Base-by-base conservation (phyloP, 192 early-diverging fungal species). In the Entophlyctis luteolus region DNA sequence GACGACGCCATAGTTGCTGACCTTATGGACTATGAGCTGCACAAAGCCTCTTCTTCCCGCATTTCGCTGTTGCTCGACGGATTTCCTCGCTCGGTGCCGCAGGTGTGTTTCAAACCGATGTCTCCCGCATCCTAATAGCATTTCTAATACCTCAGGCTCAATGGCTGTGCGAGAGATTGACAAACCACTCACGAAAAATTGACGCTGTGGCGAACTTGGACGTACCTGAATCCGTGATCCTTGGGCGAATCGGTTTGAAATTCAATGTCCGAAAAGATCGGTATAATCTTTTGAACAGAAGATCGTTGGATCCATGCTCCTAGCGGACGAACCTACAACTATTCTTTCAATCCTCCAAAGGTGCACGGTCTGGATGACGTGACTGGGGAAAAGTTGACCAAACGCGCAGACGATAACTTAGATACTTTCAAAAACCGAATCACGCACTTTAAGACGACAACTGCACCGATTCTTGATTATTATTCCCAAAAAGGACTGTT, bases 221-320 rank as follows among this genome's bases (percentile, higher is more conserved):
- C 60, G 96, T 98, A 22, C 94, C 96, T 8, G 90, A 93, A 69
- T 45, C 53, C 35, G 75, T 76, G 68, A 66, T 53, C 52, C 50
- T 98, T 56, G 79, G 91, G 63, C 84, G 96, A 8, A 94, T 98
- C 32, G n/a, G n/a, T n/a, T n/a, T n/a, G n/a, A n/a, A n/a, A n/a
- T n/a, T n/a, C n/a, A n/a, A n/a, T n/a, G n/a, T n/a, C n/a, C n/a
- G n/a, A n/a, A n/a, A n/a, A n/a, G n/a, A n/a, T n/a, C n/a, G n/a
- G n/a, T n/a, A n/a, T n/a, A n/a, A n/a, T n/a, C n/a, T n/a, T n/a
- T n/a, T n/a, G n/a, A n/a, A n/a, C n/a, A n/a, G 65, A 59, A 59
- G 93, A 93, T 80, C 88, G 96, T 32, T 98, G 92, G 87, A 90
- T 98, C 52, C 96, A 98, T 73, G 86, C 77, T 12, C 62, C 81